phyloP scores from a whole-genome alignment of 148 eudicot genomes.

The Rhododendron vialii region DNA sequence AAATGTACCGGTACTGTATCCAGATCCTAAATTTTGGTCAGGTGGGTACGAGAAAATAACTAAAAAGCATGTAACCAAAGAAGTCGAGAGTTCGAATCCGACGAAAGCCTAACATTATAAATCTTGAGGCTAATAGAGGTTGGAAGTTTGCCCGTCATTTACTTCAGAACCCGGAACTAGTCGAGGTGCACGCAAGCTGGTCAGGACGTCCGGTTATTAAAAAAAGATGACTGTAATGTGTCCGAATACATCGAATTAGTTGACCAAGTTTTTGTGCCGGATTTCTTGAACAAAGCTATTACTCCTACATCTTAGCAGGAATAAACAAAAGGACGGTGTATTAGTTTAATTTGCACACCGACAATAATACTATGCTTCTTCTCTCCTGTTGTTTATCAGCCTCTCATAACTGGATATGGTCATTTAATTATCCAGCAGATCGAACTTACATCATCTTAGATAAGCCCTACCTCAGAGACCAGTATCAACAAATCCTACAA shows the following conservation, averaged over 20 bases:
- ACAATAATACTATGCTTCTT: neutral
- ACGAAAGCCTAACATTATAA: neutral
- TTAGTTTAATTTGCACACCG: neutral
- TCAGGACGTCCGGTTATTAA: too few relatives aligned
- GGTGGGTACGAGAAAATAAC: neutral
- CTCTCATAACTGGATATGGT: neutral
- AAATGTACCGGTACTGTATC: neutral
- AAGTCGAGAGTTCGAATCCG: neutral
- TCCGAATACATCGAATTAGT: neutral
- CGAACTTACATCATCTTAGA: neutral
- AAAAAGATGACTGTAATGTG: neutral
- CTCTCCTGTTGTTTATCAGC: neutral
- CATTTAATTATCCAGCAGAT: neutral
- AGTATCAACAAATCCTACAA: neutral
- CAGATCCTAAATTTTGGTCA: neutral
- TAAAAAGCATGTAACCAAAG: neutral
- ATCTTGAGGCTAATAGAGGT: neutral
- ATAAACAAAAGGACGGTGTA: neutral
- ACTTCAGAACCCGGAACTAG: fast-evolving
- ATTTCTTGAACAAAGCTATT: neutral
- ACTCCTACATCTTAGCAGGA: neutral
- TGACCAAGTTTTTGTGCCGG: neutral
- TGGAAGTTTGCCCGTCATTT: neutral
- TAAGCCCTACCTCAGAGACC: neutral
- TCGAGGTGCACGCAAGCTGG: neutral